Conservation (phyloP, 1,139 yeast species). For the Yamadazyma sp. region DNA sequence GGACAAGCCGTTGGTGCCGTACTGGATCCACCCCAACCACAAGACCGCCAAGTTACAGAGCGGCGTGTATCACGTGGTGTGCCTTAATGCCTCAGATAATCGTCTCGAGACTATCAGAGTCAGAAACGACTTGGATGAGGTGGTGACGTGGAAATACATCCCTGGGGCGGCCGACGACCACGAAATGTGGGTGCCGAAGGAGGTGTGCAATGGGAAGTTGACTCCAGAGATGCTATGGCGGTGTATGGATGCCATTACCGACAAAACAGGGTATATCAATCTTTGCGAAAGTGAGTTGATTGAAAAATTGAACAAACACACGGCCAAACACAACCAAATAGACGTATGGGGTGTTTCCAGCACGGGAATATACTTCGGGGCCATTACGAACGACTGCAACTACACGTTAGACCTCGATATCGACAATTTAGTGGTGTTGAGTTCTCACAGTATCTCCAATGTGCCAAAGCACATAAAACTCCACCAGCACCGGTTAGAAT, state of each 20-base stretch:
- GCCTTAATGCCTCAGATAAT: conserved; percentile 60
- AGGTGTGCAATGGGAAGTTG: conserved; percentile 37
- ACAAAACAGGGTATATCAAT: conserved; percentile 29
- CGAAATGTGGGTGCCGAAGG: conserved; percentile 72
- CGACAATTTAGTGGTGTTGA: conserved; percentile 24
- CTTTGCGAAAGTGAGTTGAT: conserved; percentile 27
- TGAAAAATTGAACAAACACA: conserved; percentile 13
- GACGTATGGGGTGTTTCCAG: conserved; percentile 10
- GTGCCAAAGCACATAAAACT: conserved; percentile 17
- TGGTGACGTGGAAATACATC: conserved; percentile 48
- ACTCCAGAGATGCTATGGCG: conserved; percentile 62
- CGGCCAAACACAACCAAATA: conserved; percentile 5
- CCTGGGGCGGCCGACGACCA: conserved; percentile 96
- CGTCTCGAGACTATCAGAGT: conserved; percentile 39
- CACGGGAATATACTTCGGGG: conserved; percentile 35
- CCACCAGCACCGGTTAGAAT: conserved; percentile 22
- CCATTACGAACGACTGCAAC: conserved; percentile 18
- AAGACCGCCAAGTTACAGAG: conserved; percentile 4
- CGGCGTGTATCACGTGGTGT: conserved; percentile 27
- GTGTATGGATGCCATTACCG: conserved; percentile 27
- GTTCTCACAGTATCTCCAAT: conserved; percentile 20
- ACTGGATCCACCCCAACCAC: conserved; percentile 68
- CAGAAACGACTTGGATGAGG: conserved; percentile 17
- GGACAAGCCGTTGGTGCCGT: conserved; percentile 58
- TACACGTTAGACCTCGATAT: conserved; percentile 12